Evolutionary conservation across 1,284 basidiomycete genomes (phyloP), one percentile per base, ranked within the genome.

Genomic region (Earliella scabrosa): DNA sequence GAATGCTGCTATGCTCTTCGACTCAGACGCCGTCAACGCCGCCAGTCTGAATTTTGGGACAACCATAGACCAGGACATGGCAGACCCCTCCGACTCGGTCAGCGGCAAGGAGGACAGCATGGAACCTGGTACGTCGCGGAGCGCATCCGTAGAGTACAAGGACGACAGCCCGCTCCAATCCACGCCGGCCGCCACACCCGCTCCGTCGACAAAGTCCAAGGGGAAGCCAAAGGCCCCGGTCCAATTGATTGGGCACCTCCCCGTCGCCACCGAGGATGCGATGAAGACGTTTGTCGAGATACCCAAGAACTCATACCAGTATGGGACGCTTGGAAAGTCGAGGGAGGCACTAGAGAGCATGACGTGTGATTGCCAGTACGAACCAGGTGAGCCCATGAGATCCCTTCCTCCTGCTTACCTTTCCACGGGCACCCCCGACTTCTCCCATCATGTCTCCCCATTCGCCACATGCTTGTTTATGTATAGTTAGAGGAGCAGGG

Each of bases 341-440:
- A 87, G 90, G 69, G 94, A 96, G 73, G 85, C 90, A 54, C 82
- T 92, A 66, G 95, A 98, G 77, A 90, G 92, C 74, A 94, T 95
- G 89, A 87, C 88, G 39, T 98, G 95, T 78, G 95, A 97, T 71
- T 98, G 95, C 75, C 75, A 77, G 53, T 95, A 87, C 72, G 86
- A 90, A 58, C 83, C 82, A 71, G 88, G 94, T 97, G 73, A 80
- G 90, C 87, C 21, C 54, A n/a, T n/a, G n/a, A n/a, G 23, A 27
- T 56, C 58, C 63, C 60, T 59, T 63, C 50, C 64, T 52, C 62
- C 66, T 41, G 13, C 40, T 26, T 27, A 24, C 24, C 50, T 11
- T 44, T 16, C 3, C 24, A n/a, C 20, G 14, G 7, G 11, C 36
- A 23, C 4, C 8, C 18, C 20, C n/a, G n/a, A n/a, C 16, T 39